A percentile compares a stretch with the other conserved stretches of the same genome.
Evolutionary conservation across 2,329 filamentous ascomycete genomes (phyloP).

Genomic region (Thermoascus crustaceus): DNA sequence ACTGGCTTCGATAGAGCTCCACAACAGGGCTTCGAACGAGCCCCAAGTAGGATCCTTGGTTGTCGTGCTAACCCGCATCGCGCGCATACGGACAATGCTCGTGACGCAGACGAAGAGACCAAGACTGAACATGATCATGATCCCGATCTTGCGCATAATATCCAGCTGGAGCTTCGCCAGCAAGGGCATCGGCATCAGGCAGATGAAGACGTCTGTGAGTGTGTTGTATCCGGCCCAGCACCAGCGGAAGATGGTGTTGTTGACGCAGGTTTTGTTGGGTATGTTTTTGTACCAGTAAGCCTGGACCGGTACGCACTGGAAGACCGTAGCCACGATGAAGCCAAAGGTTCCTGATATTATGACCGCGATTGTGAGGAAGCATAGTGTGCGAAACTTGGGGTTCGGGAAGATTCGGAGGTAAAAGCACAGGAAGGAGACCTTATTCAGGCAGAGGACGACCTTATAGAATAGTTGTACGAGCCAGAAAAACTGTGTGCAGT

Average conservation of each 20-base stretch:
- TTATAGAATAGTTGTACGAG: conserved; percentile 14
- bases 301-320: conserved; percentile 41
- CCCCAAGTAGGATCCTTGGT: conserved; percentile 11
- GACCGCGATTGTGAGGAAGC: conserved; percentile 8
- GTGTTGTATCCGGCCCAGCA: conserved; percentile 13
- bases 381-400: conserved; percentile 9
- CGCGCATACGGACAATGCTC: conserved; percentile 40
- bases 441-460: conserved; percentile 10
- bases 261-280: conserved; percentile 43
- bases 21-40: conserved; percentile 12
- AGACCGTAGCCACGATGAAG: conserved; percentile 21
- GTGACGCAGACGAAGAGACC: conserved; percentile 47
- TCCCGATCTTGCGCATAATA: conserved; percentile 38
- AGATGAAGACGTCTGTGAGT: conserved; percentile 36
- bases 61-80: conserved; percentile 7
- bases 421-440: conserved; percentile 11
- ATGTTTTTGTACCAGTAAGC: conserved; percentile 42
- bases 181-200: conserved; percentile 41
- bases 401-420: conserved; percentile 13
- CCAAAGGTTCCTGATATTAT: conserved; percentile 8
- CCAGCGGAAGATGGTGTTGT: conserved; percentile 40
- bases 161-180: conserved; percentile 40
- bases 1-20: conserved; percentile 17
- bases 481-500: conserved; percentile 8
- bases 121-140: conserved; percentile 42